phyloP scores from a whole-genome alignment of 768 basidiomycete species.

The Cantharellus cinnabarinus region DNA sequence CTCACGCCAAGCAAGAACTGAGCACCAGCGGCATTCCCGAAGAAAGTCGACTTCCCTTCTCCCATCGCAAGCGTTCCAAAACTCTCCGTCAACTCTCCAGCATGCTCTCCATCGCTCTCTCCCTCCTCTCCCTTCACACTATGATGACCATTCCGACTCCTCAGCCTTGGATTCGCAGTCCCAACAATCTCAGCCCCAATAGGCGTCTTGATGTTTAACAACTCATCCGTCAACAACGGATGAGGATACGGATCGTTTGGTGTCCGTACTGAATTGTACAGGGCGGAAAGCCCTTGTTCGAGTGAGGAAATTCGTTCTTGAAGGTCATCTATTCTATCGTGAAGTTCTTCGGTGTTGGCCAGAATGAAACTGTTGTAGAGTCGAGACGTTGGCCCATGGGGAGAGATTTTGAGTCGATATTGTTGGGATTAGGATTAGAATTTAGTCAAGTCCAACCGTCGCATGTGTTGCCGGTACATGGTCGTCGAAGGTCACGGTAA shows the following conservation, averaged over 20 bases:
- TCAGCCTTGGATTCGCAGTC: neutral
- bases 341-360: conserved; percentile 10
- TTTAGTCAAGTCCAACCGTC: neutral
- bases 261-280: conserved; percentile 1
- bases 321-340: conserved; percentile 7
- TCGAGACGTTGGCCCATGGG: neutral
- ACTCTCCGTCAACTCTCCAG: conserved; percentile 5
- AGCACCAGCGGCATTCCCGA: conserved; percentile 8
- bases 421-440: neutral
- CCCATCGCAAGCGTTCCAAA: conserved; percentile 8
- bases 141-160: neutral
- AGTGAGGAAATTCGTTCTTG: conserved; percentile 7
- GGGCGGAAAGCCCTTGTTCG: conserved; percentile 2
- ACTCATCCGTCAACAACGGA: conserved; percentile 7
- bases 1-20: conserved; percentile 9
- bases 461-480: too few relatives aligned
- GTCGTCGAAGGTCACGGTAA: too few relatives aligned
- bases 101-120: neutral
- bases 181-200: conserved; percentile 8
- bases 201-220: conserved; percentile 8
- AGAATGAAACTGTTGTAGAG: conserved; percentile 6
- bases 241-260: neutral
- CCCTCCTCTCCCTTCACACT: neutral
- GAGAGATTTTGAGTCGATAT: neutral
- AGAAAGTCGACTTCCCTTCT: conserved; percentile 7